phyloP scores from a whole-genome alignment of 805 yeast genomes.

The Scheffersomyces spartinae region DNA sequence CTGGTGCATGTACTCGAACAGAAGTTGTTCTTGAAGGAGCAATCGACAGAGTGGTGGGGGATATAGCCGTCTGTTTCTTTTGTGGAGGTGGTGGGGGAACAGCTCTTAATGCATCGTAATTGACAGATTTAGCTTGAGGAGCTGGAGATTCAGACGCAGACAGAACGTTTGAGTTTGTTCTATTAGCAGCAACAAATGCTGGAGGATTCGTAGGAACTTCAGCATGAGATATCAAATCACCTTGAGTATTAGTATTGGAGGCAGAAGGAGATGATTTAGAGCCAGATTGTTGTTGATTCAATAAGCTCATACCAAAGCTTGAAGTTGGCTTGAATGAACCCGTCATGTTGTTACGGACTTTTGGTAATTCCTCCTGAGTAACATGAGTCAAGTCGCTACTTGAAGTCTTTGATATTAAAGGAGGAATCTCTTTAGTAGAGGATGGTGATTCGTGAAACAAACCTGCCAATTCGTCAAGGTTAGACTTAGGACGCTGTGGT shows the following conservation, averaged over 20 bases:
- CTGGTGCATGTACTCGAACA: slow-evolving; percentile 6
- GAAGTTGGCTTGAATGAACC: slow-evolving; percentile 70
- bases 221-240: no score
- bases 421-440: slow-evolving; percentile 4
- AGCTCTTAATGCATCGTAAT: slow-evolving; percentile 40
- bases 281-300: slow-evolving; percentile 15
- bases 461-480: slow-evolving; percentile 57
- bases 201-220: no score
- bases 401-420: slow-evolving; percentile 11
- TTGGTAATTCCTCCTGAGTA: slow-evolving; percentile 15
- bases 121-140: slow-evolving; percentile 14
- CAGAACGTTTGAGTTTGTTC: no score
- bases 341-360: slow-evolving; percentile 20
- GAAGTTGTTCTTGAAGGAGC: slow-evolving; percentile 7
- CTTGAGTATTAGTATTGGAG: no score
- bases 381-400: slow-evolving; percentile 20
- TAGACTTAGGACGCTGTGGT: slow-evolving; percentile 19
- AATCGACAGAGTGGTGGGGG: slow-evolving; percentile 6
- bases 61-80: slow-evolving; percentile 6
- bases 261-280: no score
- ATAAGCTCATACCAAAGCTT: slow-evolving; percentile 68
- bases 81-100: slow-evolving; percentile 33
- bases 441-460: slow-evolving; percentile 19
- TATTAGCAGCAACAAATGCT: no score
- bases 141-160: slow-evolving; percentile 11